These are phyloP conservation scores for Alternaria ethzedia DNA, from an alignment of 2,329 filamentous ascomycete genomes.

Conservation along the genomic window DNA sequence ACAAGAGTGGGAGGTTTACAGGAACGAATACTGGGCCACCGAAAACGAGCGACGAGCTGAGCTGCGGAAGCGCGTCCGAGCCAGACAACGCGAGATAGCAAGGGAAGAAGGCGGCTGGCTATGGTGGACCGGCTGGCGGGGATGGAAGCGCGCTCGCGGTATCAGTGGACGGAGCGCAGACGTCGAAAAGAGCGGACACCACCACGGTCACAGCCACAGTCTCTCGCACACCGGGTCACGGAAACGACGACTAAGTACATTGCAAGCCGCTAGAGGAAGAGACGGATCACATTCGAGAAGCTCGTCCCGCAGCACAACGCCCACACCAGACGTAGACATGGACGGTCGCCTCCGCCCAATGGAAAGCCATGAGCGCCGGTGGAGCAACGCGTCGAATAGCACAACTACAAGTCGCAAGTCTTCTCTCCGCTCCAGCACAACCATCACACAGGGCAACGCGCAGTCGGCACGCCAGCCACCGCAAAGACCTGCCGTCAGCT, in stretches of 20 bases:
- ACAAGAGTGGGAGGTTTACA: constrained; percentile 95
- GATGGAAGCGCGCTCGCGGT: constrained; percentile 51
- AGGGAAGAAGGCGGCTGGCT: constrained; percentile 74
- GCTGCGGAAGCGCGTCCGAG: constrained; percentile 72
- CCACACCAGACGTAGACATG: constrained; percentile 41
- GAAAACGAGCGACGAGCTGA: constrained; percentile 88
- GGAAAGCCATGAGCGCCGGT: constrained; percentile 35
- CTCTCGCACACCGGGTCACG: constrained; percentile 27
- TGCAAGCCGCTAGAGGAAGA: constrained; percentile 27
- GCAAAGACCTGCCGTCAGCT: constrained; percentile 13
- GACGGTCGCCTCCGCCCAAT: constrained; percentile 32
- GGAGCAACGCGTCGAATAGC: constrained; percentile 44
- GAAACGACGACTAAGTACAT: constrained; percentile 37
- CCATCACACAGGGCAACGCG: constrained; percentile 30
- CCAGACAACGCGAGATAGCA: constrained; percentile 71
- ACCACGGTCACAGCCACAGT: constrained; percentile 11
- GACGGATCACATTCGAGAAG: constrained; percentile 42
- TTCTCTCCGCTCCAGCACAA: constrained; percentile 27
- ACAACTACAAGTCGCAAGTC: constrained; percentile 22
- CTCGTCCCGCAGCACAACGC: constrained; percentile 40
- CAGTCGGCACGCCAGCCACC: constrained; percentile 34
- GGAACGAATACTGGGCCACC: constrained; percentile 93
- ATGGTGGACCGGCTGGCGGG: constrained; percentile 83
- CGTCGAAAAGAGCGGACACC: constrained; percentile 40
- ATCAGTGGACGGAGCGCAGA: constrained; percentile 31